These are phyloP conservation scores for Apophysomyces sp. DNA, from an alignment of 371 early-diverging fungal species.

Conservation along the genomic window DNA sequence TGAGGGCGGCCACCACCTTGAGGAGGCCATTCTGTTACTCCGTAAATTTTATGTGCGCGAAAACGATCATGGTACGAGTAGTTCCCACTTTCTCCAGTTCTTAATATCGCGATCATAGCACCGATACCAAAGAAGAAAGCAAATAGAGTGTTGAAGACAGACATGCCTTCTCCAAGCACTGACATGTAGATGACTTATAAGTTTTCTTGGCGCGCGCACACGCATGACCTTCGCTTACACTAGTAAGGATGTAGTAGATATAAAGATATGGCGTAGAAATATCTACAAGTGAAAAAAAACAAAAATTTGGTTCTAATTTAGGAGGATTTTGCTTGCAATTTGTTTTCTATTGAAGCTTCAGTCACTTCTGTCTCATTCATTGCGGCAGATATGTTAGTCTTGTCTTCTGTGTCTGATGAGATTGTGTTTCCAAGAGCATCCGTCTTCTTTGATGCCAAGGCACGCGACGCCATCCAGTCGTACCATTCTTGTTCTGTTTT, in stretches of 20 bases:
- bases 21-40: conserved; percentile 85
- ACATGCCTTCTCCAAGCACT: conserved; percentile 16
- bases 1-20: conserved; percentile 69
- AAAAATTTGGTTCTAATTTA: too few species aligned
- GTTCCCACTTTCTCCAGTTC: neutral
- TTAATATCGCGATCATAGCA: conserved; percentile 45
- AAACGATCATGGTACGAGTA: conserved; percentile 73
- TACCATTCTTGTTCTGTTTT: conserved; percentile 76
- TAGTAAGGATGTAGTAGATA: neutral
- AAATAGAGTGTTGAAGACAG: conserved; percentile 74
- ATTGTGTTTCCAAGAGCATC: conserved; percentile 19
- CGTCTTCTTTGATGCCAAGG: conserved; percentile 20
- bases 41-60: conserved; percentile 91
- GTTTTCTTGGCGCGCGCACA: neutral
- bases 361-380: neutral
- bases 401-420: neutral
- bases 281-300: neutral
- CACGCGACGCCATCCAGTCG: conserved; percentile 37
- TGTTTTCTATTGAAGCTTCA: neutral
- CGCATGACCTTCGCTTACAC: neutral
- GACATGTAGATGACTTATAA: neutral
- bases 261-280: neutral
- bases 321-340: neutral
- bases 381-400: neutral
- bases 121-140: conserved; percentile 88